Conservation (phyloP, 1,139 yeast species). For the Geotrichum australiense region DNA sequence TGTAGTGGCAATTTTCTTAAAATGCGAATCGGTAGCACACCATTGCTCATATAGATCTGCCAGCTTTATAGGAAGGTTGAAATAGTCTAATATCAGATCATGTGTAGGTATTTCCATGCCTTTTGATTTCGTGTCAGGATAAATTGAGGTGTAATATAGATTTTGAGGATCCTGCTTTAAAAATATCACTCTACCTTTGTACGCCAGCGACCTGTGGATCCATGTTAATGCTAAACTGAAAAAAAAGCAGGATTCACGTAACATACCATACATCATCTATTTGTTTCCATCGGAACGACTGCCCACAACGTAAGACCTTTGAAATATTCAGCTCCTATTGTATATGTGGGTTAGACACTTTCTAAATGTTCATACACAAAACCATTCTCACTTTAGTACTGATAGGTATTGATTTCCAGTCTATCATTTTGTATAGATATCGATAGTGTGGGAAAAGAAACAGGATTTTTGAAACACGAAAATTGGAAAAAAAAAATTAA, state of each 20-base stretch:
- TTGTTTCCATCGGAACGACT: slow-evolving; percentile 39
- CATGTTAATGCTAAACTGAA: too few relatives aligned
- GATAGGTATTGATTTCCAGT: slow-evolving; percentile 14
- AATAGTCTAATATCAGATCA: slow-evolving; percentile 55
- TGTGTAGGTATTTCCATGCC: slow-evolving; percentile 27
- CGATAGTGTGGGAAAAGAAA: too few relatives aligned
- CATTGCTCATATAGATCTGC: slow-evolving; percentile 52
- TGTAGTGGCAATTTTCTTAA: slow-evolving; percentile 32
- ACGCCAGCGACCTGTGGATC: slow-evolving; percentile 34
- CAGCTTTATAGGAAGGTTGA: slow-evolving; percentile 55
- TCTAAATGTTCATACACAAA: background rate
- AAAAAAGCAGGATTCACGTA: too few relatives aligned
- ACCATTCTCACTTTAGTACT: slow-evolving; percentile 12
- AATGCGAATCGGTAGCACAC: slow-evolving; percentile 49
- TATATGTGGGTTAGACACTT: too few relatives aligned
- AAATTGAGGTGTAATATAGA: slow-evolving; percentile 31
- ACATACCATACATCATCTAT: slow-evolving; percentile 21
- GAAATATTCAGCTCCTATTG: slow-evolving; percentile 17
- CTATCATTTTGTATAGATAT: slow-evolving; percentile 6
- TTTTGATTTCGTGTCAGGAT: slow-evolving; percentile 12
- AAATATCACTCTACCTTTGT: slow-evolving; percentile 33
- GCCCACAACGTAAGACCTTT: slow-evolving; percentile 76
- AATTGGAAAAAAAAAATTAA: too few relatives aligned
- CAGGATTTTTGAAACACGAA: too few relatives aligned
- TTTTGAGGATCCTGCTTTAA: slow-evolving; percentile 31